Conservation (phyloP, 495 filamentous ascomycete genomes). For the Rhizodiscina lignyota region DNA sequence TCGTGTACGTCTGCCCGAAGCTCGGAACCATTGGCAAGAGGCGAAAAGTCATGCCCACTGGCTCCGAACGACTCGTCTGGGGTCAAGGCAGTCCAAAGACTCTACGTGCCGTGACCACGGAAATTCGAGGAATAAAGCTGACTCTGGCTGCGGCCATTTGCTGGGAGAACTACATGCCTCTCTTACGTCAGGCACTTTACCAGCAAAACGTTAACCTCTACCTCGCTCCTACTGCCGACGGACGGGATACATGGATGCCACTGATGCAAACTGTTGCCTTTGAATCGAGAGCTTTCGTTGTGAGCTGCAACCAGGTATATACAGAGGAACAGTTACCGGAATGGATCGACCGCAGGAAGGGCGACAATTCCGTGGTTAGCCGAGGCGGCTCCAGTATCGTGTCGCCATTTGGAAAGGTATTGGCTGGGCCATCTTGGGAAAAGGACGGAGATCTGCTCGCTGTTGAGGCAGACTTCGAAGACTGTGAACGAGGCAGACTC, state of each 20-base stretch:
- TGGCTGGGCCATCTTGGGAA: conserved; percentile 74
- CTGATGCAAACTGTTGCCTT: conserved; percentile 66
- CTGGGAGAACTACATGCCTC: conserved; percentile 96
- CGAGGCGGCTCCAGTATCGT: conserved; percentile 74
- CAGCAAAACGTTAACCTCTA: conserved; percentile 86
- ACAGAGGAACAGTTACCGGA: conserved; percentile 35
- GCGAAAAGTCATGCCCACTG: conserved; percentile 94
- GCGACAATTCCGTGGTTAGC: conserved; percentile 33
- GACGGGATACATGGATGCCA: conserved; percentile 65
- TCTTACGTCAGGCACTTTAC: conserved; percentile 70
- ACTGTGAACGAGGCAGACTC: conserved; percentile 42
- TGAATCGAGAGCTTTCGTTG: conserved; percentile 71
- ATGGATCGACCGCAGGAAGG: conserved; percentile 28
- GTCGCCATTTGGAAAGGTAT: conserved; percentile 56
- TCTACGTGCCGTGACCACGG: conserved; percentile 63
- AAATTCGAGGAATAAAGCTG: conserved; percentile 56
- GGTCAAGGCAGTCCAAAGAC: conserved; percentile 71
- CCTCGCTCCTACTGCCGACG: conserved; percentile 82
- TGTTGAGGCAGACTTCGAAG: conserved; percentile 41
- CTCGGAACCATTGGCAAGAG: conserved; percentile 67
- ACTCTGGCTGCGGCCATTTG: conserved; percentile 79
- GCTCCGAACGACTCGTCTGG: conserved; percentile 71
- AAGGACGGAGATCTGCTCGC: conserved; percentile 37
- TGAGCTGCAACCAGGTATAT: conserved; percentile 74
- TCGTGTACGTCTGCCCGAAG: conserved; percentile 64